A percentile compares a stretch with the other conserved stretches of the same genome.
These are phyloP conservation scores for Ogataea nitratoaversa DNA, from an alignment of 805 yeast species.

Conservation along the genomic window DNA sequence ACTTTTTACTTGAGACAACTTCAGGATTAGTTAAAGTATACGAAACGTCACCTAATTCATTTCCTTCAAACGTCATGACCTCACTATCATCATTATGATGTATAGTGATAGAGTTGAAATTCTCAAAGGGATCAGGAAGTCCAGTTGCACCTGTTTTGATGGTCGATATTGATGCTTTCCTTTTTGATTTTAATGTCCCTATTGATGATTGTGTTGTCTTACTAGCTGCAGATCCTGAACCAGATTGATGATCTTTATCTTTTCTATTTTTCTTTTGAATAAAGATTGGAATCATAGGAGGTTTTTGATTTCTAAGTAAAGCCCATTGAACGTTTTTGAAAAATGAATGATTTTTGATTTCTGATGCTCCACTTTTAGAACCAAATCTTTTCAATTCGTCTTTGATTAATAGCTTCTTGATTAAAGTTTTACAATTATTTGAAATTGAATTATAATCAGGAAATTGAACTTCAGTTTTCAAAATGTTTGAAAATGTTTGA, in stretches of 20 bases:
- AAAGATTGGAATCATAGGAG: conserved; percentile 91
- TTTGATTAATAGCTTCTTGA: conserved; percentile 77
- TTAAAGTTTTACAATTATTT: conserved; percentile 71
- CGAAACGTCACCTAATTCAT: conserved; percentile 50
- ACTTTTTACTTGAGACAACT: conserved; percentile 24
- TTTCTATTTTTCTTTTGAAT: conserved; percentile 20
- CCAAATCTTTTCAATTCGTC: conserved; percentile 89
- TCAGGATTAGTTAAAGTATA: conserved; percentile 46
- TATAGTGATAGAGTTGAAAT: conserved; percentile 81
- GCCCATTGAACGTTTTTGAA: conserved; percentile 97
- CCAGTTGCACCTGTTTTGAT: conserved; percentile 10
- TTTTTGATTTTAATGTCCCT: conserved; percentile 41
- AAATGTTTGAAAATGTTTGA: conserved; percentile 81
- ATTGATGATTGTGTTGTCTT: conserved; percentile 27
- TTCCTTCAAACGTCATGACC: conserved; percentile 43
- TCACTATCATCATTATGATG: conserved; percentile 60
- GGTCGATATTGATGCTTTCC: conserved; percentile 29
- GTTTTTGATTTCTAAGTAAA: conserved; percentile 80
- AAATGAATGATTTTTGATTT: conserved; percentile 84
- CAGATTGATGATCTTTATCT: conserved; percentile 11
- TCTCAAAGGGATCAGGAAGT: conserved; percentile 68
- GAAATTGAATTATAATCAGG: conserved; percentile 58
- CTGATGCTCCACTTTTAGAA: conserved; percentile 91
- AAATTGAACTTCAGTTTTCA: conserved; percentile 80
- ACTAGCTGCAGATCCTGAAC: background rate